Conservation (phyloP, 192 early-diverging fungal genomes). For the Backusella sp. region DNA sequence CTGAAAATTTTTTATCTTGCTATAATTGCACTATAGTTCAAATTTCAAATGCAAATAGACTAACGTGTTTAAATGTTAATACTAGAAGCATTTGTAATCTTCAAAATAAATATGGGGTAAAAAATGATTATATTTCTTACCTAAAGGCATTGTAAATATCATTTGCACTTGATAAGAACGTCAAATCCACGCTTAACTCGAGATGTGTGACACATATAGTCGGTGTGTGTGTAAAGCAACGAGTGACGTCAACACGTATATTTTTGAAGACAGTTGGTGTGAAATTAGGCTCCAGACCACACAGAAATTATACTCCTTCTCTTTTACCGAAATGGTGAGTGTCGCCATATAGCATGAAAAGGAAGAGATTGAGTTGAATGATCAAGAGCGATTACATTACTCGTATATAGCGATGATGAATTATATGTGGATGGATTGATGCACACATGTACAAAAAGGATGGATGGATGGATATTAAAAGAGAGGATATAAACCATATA, state of each 20-base stretch:
- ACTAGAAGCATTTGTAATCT: too few relatives aligned
- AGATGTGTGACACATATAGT: too few relatives aligned
- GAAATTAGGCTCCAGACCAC: background rate
- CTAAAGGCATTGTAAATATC: too few relatives aligned
- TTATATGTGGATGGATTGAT: background rate
- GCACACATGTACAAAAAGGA: background rate
- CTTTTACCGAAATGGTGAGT: slow-evolving; percentile 10
- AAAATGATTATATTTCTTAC: too few relatives aligned
- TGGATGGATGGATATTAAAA: background rate
- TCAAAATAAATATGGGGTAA: too few relatives aligned
- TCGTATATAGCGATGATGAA: background rate
- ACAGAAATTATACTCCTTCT: background rate
- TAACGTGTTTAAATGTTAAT: too few relatives aligned
- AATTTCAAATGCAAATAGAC: too few relatives aligned
- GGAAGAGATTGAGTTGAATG: background rate
- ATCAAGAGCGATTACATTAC: background rate
- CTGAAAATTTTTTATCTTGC: too few relatives aligned
- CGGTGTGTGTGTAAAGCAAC: too few relatives aligned
- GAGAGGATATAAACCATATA: background rate
- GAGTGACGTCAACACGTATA: background rate
- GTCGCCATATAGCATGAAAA: background rate
- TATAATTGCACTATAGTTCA: too few relatives aligned
- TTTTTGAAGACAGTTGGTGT: background rate
- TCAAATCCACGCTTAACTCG: too few relatives aligned
- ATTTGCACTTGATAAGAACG: too few relatives aligned